Evolutionary conservation across 495 filamentous ascomycete genomes (phyloP).

Genomic region (Melanomma pulvis-pyrius): DNA sequence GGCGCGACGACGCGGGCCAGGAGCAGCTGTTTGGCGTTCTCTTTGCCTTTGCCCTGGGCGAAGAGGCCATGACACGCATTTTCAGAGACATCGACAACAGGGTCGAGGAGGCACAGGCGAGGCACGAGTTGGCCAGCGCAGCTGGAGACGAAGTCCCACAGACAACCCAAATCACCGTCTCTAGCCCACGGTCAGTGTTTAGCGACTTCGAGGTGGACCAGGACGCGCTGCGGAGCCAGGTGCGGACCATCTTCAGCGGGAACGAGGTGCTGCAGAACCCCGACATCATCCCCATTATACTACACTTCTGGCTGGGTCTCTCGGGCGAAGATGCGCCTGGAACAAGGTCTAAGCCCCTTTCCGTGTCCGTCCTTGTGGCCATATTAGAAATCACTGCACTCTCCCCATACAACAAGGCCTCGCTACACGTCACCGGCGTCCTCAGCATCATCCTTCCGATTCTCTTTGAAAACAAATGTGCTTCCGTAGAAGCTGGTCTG

Average conservation of each 20-base stretch:
- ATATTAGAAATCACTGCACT: constrained; percentile 55
- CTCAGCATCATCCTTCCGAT: constrained; percentile 71
- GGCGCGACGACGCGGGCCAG: constrained; percentile 60
- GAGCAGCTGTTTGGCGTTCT: constrained; percentile 82
- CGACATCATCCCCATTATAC: constrained; percentile 64
- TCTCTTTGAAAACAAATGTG: constrained; percentile 57
- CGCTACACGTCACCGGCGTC: constrained; percentile 76
- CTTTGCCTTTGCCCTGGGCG: constrained; percentile 79
- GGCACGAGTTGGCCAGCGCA: not conserved
- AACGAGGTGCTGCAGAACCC: constrained; percentile 62
- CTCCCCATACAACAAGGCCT: constrained; percentile 74
- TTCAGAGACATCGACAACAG: constrained; percentile 38
- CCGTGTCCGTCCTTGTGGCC: constrained; percentile 62
- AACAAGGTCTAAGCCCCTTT: constrained; percentile 50
- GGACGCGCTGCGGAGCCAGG: constrained; percentile 24
- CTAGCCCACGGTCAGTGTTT: constrained; percentile 19
- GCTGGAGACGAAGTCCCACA: not conserved
- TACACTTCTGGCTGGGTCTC: constrained; percentile 67
- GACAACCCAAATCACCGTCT: constrained; percentile 18
- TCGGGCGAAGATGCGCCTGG: constrained; percentile 43
- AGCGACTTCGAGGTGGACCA: constrained; percentile 29
- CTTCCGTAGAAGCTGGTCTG: constrained; percentile 32
- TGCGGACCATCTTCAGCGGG: constrained; percentile 52
- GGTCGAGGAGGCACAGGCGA: constrained; percentile 7
- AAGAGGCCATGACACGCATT: constrained; percentile 50